A percentile compares a stretch with the other conserved stretches of the same genome.
Evolutionary conservation across 768 basidiomycete genomes (phyloP).

Genomic region (Galerina sulciceps): DNA sequence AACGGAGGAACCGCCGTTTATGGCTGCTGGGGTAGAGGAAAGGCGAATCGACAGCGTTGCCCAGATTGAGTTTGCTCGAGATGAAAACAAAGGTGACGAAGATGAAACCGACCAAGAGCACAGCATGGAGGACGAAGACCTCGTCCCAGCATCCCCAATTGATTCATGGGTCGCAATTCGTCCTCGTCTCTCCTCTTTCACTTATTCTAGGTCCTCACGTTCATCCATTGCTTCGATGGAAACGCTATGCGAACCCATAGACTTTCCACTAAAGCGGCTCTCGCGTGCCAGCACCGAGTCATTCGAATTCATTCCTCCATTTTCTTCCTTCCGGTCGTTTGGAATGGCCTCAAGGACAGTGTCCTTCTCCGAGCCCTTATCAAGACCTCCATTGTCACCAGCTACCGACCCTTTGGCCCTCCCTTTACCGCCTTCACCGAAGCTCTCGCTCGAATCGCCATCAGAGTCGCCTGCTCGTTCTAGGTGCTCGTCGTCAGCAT

Average conservation of each 20-base stretch:
- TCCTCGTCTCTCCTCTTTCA: slow-evolving; percentile 15
- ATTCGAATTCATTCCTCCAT: slow-evolving; percentile 19
- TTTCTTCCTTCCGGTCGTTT: slow-evolving; percentile 16
- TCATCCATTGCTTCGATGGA: slow-evolving; percentile 30
- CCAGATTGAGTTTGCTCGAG: background rate
- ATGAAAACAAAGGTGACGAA: slow-evolving; percentile 3
- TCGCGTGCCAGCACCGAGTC: slow-evolving; percentile 21
- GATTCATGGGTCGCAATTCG: slow-evolving; percentile 12
- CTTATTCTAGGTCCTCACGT: slow-evolving; percentile 11
- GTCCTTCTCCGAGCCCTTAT: slow-evolving; percentile 26
- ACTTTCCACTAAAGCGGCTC: slow-evolving; percentile 25
- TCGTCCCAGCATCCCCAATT: slow-evolving; percentile 10
- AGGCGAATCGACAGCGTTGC: background rate
- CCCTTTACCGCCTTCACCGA: slow-evolving; percentile 24
- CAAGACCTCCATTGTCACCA: slow-evolving; percentile 12
- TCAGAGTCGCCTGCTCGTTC: background rate
- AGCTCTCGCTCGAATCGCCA: slow-evolving; percentile 3
- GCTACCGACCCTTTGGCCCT: slow-evolving; percentile 11
- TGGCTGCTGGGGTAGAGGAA: background rate
- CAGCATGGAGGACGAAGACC: slow-evolving; percentile 12
- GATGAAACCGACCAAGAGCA: slow-evolving; percentile 12
- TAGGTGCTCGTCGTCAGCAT: slow-evolving; percentile 10
- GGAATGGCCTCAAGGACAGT: slow-evolving; percentile 24
- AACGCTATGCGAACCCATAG: slow-evolving; percentile 24
- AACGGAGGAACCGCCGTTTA: background rate